Percentiles rank a stretch among this genome's conserved stretches.
These are phyloP conservation scores for Angomonas ambiguus DNA, from an alignment of 208 protist species.

Conservation along the genomic window DNA sequence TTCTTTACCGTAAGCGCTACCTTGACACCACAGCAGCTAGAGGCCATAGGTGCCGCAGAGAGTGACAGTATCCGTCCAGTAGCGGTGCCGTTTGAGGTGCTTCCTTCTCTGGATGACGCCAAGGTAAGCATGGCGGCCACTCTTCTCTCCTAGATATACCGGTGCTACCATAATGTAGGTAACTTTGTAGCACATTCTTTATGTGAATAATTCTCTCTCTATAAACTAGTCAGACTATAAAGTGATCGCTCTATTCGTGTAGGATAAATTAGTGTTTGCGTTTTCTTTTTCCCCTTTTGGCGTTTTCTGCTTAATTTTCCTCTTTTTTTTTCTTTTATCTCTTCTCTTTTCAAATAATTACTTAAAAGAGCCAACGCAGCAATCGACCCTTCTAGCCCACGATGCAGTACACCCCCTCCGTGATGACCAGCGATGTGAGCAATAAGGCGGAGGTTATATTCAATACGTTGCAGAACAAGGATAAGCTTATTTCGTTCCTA, in stretches of 20 bases:
- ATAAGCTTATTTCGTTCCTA: conserved; percentile 85
- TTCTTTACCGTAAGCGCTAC: conserved; percentile 27
- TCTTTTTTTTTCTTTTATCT: conserved; percentile 10
- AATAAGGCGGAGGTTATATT: conserved; percentile 81
- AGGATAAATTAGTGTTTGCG: too few relatives aligned
- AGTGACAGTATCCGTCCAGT: conserved; percentile 8
- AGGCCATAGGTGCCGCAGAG: conserved; percentile 11
- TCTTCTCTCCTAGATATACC: conserved; percentile 13
- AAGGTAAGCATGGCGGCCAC: conserved; percentile 49
- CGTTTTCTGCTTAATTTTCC: background rate
- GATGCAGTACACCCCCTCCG: conserved; percentile 30
- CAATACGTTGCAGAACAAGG: conserved; percentile 78
- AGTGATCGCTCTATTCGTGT: conserved; percentile 4
- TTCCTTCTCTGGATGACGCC: conserved; percentile 36
- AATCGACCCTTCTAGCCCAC: conserved; percentile 8
- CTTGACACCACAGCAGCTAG: conserved; percentile 21
- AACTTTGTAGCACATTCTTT: background rate
- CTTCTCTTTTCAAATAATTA: background rate
- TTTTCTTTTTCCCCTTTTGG: conserved; percentile 9
- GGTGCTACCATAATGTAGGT: background rate
- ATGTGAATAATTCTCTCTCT: conserved; percentile 11
- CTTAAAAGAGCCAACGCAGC: conserved; percentile 5
- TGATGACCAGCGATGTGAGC: conserved; percentile 88
- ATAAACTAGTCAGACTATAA: conserved; percentile 17
- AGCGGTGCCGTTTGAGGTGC: conserved; percentile 38